Evolutionary conservation across 2,329 filamentous ascomycete genomes (phyloP).

Genomic region (Cladosporium sp.): DNA sequence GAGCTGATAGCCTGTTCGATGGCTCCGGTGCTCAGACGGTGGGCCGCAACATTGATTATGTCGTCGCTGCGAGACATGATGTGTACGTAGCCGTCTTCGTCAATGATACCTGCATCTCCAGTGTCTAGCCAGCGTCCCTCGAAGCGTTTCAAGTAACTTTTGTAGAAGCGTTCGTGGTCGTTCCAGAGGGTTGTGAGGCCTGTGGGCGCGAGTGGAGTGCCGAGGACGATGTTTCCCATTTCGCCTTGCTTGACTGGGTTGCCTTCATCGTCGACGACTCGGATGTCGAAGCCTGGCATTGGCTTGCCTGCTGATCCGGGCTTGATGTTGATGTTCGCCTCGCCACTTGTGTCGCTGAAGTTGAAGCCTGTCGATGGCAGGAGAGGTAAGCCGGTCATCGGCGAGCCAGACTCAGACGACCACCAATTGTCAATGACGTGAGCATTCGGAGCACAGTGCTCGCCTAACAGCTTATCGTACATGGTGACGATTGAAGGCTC

Average conservation of each 20-base stretch:
- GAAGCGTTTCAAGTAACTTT: slow-evolving; percentile 79
- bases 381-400: slow-evolving; percentile 62
- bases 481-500: slow-evolving; percentile 79
- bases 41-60: slow-evolving; percentile 92
- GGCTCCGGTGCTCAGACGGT: slow-evolving; percentile 80
- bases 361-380: slow-evolving; percentile 59
- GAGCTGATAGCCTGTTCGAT: slow-evolving; percentile 89
- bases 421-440: slow-evolving; percentile 70
- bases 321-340: slow-evolving; percentile 59
- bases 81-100: slow-evolving; percentile 63
- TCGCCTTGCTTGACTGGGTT: slow-evolving; percentile 63
- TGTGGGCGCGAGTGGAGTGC: slow-evolving; percentile 75
- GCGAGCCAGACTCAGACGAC: slow-evolving; percentile 67
- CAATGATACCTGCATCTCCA: slow-evolving; percentile 83
- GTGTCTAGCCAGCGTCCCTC: slow-evolving; percentile 81
- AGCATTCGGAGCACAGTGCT: slow-evolving; percentile 61
- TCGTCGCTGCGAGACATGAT: slow-evolving; percentile 70
- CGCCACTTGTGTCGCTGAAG: slow-evolving; percentile 40
- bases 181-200: slow-evolving; percentile 82
- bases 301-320: slow-evolving; percentile 86
- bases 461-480: slow-evolving; percentile 69
- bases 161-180: slow-evolving; percentile 81
- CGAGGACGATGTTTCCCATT: slow-evolving; percentile 91
- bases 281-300: slow-evolving; percentile 87
- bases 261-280: slow-evolving; percentile 76